Evolutionary conservation across 2,329 filamentous ascomycete species (phyloP), one percentile per base, ranked within the genome.

Genomic region (Escovopsis sp.): DNA sequence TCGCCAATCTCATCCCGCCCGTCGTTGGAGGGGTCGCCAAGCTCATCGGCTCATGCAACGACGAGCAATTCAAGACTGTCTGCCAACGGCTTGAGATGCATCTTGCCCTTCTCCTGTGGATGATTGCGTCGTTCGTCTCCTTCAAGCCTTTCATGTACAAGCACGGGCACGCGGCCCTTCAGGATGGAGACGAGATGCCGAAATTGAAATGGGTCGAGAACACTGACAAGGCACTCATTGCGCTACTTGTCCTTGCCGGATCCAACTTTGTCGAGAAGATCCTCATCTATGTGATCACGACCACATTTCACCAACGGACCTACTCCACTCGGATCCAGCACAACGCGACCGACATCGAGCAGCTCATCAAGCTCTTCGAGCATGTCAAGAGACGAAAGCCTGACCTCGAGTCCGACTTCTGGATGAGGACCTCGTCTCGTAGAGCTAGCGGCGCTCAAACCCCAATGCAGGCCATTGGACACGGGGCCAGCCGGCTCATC

Each of bases 201-300:
- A 54, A 69, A 0, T 65, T 67, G 16, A 44, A 59, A 4, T 94
- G 88, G 88, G 80, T 93, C 54, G 62, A 59, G 21, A 72, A 78
- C 12, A 71, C 86, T 44, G 82, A 92, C 65, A 94, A 92, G 54
- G 71, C 96, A 47, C 77, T 94, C 40, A 75, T 93, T 14, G 70
- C 82, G 3, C 52, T 92, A n/a, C 87, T 96, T 46, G 79, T 92
- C 12, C 72, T 83, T 41, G 71, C 76, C 0, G 65, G 76, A 3
- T 63, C 94, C 41, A 94, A 96, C 56, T 79, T 90, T 40, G 66
- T 79, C 35, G 87, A 94, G 56, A 96, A 94, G 63, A 81, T 94
- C 40, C 71, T 93, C 45, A 93, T 94, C 37, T 87, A 94, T 51
- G 78, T 93, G 59, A 93, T 96, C 45, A 87, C 88, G 23, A 87